A percentile compares a stretch with the other conserved stretches of the same genome.
Evolutionary conservation across 306 rosid genomes (phyloP).

Genomic region (Calophaca sinica): DNA sequence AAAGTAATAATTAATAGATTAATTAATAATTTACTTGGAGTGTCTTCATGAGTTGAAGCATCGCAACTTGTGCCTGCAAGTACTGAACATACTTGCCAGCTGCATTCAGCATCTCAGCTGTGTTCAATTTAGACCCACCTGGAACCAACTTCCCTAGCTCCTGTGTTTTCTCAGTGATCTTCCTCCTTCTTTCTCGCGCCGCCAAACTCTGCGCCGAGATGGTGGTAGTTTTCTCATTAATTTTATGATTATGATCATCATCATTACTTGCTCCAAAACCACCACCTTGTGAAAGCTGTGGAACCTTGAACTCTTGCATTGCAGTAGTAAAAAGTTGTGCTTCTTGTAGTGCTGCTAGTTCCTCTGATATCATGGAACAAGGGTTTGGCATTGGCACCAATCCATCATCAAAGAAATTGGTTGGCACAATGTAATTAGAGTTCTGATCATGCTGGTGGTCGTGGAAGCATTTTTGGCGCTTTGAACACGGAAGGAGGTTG

Average conservation of each 20-base stretch:
- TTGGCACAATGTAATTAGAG: too few relatives aligned
- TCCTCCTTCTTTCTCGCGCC: constrained; percentile 82
- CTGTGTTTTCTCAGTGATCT: constrained; percentile 70
- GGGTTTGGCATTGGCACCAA: background rate
- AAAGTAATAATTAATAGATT: background rate
- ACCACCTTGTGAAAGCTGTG: background rate
- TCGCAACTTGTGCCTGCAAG: constrained; percentile 69
- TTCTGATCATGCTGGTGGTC: background rate
- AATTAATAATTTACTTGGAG: background rate
- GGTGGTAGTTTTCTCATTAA: background rate
- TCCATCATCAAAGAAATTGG: background rate
- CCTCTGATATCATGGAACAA: constrained; percentile 2
- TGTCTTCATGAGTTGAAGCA: constrained; percentile 59
- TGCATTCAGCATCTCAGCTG: constrained; percentile 83
- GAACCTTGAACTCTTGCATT: background rate
- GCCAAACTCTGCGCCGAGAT: constrained; percentile 75
- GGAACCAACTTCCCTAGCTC: constrained; percentile 81
- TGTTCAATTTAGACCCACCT: constrained; percentile 75
- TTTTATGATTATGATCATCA: background rate
- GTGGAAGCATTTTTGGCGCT: constrained; percentile 45
- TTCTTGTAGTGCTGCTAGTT: background rate
- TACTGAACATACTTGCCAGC: constrained; percentile 74
- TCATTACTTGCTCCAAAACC: background rate
- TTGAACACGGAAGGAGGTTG: constrained; percentile 16
- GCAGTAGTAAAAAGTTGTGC: background rate